Conservation (phyloP, 1,284 basidiomycete species). For the Pseudozyma pruni region DNA sequence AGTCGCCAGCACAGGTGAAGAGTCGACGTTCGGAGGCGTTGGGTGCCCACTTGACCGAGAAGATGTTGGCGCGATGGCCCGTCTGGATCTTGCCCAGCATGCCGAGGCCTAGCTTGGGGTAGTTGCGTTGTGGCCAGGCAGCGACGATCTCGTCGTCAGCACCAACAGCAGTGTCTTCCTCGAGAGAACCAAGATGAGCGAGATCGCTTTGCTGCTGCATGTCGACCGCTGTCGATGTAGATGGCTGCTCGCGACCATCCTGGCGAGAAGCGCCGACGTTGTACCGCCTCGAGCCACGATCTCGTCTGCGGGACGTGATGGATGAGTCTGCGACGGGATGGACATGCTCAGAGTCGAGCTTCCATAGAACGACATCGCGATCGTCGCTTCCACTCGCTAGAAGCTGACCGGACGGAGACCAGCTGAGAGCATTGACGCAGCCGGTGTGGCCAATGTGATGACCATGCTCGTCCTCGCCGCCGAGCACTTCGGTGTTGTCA, state of each 20-base stretch:
- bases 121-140: slow-evolving; percentile 21
- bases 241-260: slow-evolving; percentile 1
- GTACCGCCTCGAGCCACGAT: not conserved
- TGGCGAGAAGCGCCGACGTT: slow-evolving; percentile 2
- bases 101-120: slow-evolving; percentile 19
- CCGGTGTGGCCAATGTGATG: slow-evolving; percentile 37
- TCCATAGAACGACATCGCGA: slow-evolving; percentile 78
- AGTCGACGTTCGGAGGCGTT: slow-evolving; percentile 69
- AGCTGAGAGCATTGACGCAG: slow-evolving; percentile 75
- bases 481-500: slow-evolving; percentile 37
- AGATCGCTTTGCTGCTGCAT: not conserved
- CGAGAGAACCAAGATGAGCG: too few relatives aligned
- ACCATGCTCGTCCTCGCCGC: slow-evolving; percentile 21
- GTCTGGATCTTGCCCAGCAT: slow-evolving; percentile 38
- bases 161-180: not conserved
- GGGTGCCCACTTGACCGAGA: slow-evolving; percentile 84
- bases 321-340: slow-evolving; percentile 48
- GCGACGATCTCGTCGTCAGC: slow-evolving; percentile 13
- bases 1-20: slow-evolving; percentile 81
- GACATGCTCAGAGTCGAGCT: slow-evolving; percentile 70
- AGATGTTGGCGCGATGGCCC: slow-evolving; percentile 83
- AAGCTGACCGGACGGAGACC: slow-evolving; percentile 79
- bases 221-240: not conserved
- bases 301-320: not conserved
- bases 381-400: slow-evolving; percentile 86